A percentile compares a stretch with the other conserved stretches of the same genome.
Evolutionary conservation across 495 filamentous ascomycete species (phyloP).

Genomic region (Penicillium desertorum): DNA sequence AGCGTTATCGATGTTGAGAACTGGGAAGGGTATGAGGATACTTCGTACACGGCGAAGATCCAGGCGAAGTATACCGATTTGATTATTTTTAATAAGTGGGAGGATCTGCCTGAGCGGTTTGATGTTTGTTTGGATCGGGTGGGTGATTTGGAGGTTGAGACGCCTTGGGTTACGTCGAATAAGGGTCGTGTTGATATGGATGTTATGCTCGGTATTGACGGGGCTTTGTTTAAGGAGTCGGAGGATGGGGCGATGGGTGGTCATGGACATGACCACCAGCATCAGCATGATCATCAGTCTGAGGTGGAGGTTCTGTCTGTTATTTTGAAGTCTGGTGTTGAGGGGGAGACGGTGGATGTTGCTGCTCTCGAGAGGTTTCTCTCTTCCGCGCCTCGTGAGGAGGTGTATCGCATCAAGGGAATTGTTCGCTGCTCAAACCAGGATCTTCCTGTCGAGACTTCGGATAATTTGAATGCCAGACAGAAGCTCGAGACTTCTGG

Average conservation of each 20-base stretch:
- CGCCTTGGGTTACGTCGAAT: conserved; percentile 76
- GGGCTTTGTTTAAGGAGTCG: conserved; percentile 63
- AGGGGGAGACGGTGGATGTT: conserved; percentile 56
- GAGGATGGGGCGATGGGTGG: conserved; percentile 29
- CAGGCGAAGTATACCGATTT: conserved; percentile 90
- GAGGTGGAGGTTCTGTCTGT: conserved; percentile 91
- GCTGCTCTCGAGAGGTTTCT: conserved; percentile 66
- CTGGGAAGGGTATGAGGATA: conserved; percentile 94
- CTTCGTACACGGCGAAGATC: conserved; percentile 78
- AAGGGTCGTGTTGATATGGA: conserved; percentile 70
- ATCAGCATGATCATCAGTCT: conserved; percentile 59
- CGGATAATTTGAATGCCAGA: conserved; percentile 36
- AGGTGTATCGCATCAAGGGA: conserved; percentile 94
- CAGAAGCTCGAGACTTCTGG: conserved; percentile 9
- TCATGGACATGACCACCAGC: conserved; percentile 20
- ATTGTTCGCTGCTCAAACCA: conserved; percentile 60
- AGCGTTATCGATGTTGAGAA: conserved; percentile 96
- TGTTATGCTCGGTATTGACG: conserved; percentile 85
- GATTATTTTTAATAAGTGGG: conserved; percentile 97
- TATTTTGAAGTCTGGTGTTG: conserved; percentile 50
- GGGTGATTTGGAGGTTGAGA: conserved; percentile 80
- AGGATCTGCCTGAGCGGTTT: conserved; percentile 66
- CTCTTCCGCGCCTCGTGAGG: conserved; percentile 73
- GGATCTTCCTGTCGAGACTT: conserved; percentile 57
- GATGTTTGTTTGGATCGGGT: conserved; percentile 83